Evolutionary conservation across 805 yeast species (phyloP), one percentile per base, ranked within the genome.

Genomic region (Torulaspora delbrueckii): DNA sequence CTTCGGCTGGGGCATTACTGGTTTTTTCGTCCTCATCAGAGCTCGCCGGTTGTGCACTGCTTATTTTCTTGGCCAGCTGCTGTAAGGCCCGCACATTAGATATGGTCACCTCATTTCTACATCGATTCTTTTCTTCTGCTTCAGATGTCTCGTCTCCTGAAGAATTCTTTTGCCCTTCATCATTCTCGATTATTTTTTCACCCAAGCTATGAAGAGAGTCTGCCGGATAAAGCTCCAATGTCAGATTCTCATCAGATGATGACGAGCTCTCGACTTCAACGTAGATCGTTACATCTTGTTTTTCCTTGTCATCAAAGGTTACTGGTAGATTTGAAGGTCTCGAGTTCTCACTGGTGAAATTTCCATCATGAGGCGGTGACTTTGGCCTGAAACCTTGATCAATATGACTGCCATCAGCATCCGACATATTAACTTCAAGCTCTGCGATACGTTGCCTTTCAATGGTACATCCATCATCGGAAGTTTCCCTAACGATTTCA

Each of bases 21-120:
- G 28, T 36, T 5, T 19, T 10, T 10, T 34, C 40, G 5, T 26
- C 23, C 16, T 16, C 22, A 27, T 41, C 27, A n/a, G 24, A 25
- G 28, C 10, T 13, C 18, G 9, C 26, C 14, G 23, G 8, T 3
- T 32, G 37, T 9, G 14, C 19, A n/a, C 6, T 39, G 13, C 36
- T 23, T 6, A 46, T 22, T 10, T 25, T n/a, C 12, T 35, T 25
- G 8, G 43, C 51, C 43, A 47, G 14, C 8, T 34, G 34, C 34
- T 43, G 51, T 23, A 47, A 26, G 9, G 45, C 24, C 6, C 22
- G 36, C 5, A 47, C 35, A 16, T 37, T 38, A 23, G 47, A 43
- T n/a, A 41, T 27, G 16, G 38, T 33, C 18, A 31, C 27, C 23
- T 27, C 10, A 6, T 14, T 12, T 18, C 14, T 14, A 19, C 10